Conservation (phyloP, 2,329 filamentous ascomycete species). For the Aspergillus hortae region DNA sequence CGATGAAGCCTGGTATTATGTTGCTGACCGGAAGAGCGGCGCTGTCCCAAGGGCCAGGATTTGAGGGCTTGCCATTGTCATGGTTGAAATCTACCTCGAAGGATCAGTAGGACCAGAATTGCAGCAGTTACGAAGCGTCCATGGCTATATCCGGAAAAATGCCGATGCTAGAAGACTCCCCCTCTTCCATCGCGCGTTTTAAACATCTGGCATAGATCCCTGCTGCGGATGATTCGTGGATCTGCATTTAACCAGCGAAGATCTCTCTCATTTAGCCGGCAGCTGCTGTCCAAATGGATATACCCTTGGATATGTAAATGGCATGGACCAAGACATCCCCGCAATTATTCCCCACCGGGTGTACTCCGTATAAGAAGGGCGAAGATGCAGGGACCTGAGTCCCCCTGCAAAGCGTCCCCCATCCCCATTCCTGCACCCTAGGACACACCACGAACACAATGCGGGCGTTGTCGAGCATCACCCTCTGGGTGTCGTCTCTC, state of each 20-base stretch:
- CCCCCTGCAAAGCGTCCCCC: no score
- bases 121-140: no score
- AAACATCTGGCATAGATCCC: not conserved
- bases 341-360: not conserved
- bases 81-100: no score
- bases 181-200: no score
- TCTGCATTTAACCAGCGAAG: not conserved
- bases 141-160: no score
- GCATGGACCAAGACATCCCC: not conserved
- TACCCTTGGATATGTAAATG: no score
- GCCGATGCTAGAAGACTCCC: no score
- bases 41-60: not conserved
- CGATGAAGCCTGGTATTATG: constrained; percentile 14
- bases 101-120: no score
- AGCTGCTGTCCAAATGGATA: no score
- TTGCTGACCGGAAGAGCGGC: constrained; percentile 8
- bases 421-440: not conserved
- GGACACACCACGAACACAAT: not conserved
- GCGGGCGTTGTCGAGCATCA: not conserved
- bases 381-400: no score
- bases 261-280: not conserved
- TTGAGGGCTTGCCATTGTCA: no score
- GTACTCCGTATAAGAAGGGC: no score
- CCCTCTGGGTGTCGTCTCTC: not conserved
- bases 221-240: not conserved